Evolutionary conservation across 2,329 filamentous ascomycete genomes (phyloP).

Genomic region (Dothiorella sarmentorum): DNA sequence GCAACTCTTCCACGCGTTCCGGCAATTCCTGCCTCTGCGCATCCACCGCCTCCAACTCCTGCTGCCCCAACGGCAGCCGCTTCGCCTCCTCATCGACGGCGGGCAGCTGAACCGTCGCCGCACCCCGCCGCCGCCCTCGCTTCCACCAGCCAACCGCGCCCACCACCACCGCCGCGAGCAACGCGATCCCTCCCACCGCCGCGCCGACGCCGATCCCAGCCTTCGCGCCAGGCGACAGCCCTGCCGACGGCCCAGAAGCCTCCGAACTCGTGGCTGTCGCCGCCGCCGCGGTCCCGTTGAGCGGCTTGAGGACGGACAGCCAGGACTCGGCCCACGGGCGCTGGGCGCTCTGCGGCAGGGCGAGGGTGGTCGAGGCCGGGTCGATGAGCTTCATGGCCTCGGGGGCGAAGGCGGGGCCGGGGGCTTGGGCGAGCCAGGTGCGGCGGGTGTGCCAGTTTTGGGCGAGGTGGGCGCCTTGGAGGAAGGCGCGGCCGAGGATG

Average conservation of each 20-base stretch:
- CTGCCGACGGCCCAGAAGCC: neutral
- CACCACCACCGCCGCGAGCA: neutral
- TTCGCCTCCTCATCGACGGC: neutral
- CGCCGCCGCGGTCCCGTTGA: neutral
- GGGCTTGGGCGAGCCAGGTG: neutral
- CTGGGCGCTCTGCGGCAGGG: neutral
- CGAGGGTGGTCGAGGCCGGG: too few relatives aligned
- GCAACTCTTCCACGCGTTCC: too few relatives aligned
- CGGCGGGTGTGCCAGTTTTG: neutral
- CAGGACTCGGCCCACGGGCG: neutral
- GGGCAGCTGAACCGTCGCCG: neutral
- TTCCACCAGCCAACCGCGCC: neutral
- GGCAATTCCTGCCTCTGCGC: neutral
- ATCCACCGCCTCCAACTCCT: neutral
- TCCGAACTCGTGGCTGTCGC: too few relatives aligned
- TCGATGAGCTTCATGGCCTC: neutral
- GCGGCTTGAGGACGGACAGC: neutral
- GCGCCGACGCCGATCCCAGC: neutral
- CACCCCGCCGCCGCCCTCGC: neutral
- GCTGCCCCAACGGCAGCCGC: neutral
- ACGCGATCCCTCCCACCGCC: neutral
- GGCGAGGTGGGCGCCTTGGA: constrained; percentile 47
- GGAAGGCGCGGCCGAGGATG: constrained; percentile 45
- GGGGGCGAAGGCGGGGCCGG: neutral
- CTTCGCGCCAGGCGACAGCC: neutral